A percentile compares a stretch with the other conserved stretches of the same genome.
phyloP scores from a whole-genome alignment of 1,284 basidiomycete species.

The Cryptococcus sp. region DNA sequence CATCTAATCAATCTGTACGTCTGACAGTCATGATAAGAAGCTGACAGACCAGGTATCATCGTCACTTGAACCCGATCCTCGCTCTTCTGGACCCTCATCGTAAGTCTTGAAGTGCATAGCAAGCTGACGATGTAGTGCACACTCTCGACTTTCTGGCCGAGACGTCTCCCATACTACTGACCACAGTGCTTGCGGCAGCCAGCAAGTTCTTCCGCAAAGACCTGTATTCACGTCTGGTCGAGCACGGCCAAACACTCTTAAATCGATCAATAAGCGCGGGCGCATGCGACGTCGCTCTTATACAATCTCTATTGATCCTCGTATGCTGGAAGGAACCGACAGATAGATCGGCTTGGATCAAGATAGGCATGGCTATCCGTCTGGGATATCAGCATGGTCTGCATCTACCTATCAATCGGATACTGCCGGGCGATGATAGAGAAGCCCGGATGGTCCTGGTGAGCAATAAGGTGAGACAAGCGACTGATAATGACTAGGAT shows the following conservation, averaged over 20 bases:
- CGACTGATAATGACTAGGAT: not conserved
- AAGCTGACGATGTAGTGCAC: constrained; percentile 7
- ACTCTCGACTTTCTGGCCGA: not conserved
- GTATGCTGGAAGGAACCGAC: constrained; percentile 18
- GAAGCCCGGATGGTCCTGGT: constrained; percentile 10
- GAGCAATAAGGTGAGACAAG: not conserved
- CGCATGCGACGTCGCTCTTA: constrained; percentile 6
- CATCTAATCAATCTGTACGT: not conserved
- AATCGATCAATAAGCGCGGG: constrained; percentile 12
- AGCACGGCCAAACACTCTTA: constrained; percentile 9
- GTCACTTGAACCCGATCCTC: constrained; percentile 21
- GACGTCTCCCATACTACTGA: constrained; percentile 14
- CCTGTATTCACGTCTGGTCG: constrained; percentile 11
- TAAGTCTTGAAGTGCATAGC: not conserved
- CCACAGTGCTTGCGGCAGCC: constrained; percentile 11
- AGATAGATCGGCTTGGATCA: constrained; percentile 17
- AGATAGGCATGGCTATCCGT: constrained; percentile 19
- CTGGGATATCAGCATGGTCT: constrained; percentile 19
- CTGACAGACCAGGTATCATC: not conserved
- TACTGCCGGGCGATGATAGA: constrained; percentile 6
- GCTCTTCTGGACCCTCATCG: constrained; percentile 11
- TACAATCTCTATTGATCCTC: constrained; percentile 17
- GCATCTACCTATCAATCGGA: constrained; percentile 10
- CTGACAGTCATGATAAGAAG: no score
- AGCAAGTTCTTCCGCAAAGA: constrained; percentile 18